Percentiles rank a stretch among this genome's conserved stretches.
phyloP scores from a whole-genome alignment of 2,329 filamentous ascomycete genomes.

The Endoconidiophora laricicola region DNA sequence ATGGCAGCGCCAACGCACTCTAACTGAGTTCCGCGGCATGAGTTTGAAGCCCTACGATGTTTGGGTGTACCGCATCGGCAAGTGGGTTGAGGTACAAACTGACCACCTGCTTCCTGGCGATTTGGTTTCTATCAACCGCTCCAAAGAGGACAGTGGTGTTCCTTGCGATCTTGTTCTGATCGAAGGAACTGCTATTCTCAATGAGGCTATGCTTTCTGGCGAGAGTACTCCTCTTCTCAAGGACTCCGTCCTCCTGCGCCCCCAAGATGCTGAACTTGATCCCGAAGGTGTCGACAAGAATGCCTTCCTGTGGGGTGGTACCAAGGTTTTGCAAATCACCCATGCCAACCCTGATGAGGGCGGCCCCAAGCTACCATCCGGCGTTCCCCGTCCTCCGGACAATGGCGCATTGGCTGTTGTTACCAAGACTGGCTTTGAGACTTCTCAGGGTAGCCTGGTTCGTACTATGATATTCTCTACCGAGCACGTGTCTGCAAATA shows the following conservation, averaged over 20 bases:
- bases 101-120: conserved; percentile 89
- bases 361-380: conserved; percentile 52
- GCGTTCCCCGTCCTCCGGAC: conserved; percentile 72
- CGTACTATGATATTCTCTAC: conserved; percentile 99
- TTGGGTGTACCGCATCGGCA: conserved; percentile 72
- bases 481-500: conserved; percentile 96
- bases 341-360: conserved; percentile 69
- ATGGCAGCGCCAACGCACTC: conserved; percentile 91
- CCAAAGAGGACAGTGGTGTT: conserved; percentile 92
- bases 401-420: conserved; percentile 88
- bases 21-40: conserved; percentile 96
- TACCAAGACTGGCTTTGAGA: conserved; percentile 96
- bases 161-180: conserved; percentile 94
- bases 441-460: conserved; percentile 90
- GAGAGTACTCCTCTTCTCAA: conserved; percentile 95
- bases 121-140: conserved; percentile 77
- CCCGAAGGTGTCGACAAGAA: conserved; percentile 92
- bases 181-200: conserved; percentile 91
- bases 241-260: conserved; percentile 83
- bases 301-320: conserved; percentile 88
- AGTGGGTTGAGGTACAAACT: conserved; percentile 77
- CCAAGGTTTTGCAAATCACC: conserved; percentile 89
- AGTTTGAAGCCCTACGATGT: conserved; percentile 97
- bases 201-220: conserved; percentile 97
- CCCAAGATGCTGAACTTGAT: conserved; percentile 63